Base-by-base conservation (phyloP, 768 basidiomycete species). In the Steccherinum ochraceum region DNA sequence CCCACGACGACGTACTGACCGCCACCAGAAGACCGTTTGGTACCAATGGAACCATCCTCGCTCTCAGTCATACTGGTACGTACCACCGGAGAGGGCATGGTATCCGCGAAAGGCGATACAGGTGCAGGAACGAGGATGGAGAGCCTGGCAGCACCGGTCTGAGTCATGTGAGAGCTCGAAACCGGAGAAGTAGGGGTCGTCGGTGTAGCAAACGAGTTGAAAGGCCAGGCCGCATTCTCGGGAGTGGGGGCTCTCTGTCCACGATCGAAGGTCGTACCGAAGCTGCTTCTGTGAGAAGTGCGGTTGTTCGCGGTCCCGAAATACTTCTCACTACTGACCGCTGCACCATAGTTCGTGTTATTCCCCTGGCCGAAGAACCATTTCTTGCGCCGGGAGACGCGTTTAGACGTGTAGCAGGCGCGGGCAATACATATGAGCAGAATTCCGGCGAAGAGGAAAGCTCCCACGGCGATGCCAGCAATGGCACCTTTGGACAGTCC, bases 261-360 rank as follows among this genome's bases (percentile, higher is more conserved):
- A 45, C 53, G 56, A 51, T 61, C 57, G 58, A 75, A 72, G n/a
- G 74, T 77, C 16, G 83, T 84, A 16, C 74, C 84, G 47, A 84
- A 85, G 65, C 82, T 84, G 64, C 83, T 84, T 45, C 81, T 72
- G 2, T 12, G 62, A 63, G 63, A 44, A 67, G 72, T 41, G 51
- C 55, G 53, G 49, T 30, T 58, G 55, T 24, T 46, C 27, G 57
- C 24, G 30, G 16, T 35, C 7, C 16, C 30, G 55, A 60, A 42
- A 53, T 53, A 40, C 49, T 47, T 16, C 39, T 50, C 25, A 59
- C 51, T 51, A 20, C 54, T 43, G 25, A 45, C 53, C 7, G 48
- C 25, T 11, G 42, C 21, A 19, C 53, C 51, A 45, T 54, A 54
- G 0, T 35, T 25, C 10, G 53, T 3, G 20, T 39, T 45, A 30